Evolutionary conservation across 176 grass and related monocot species (phyloP).

Genomic region (Triticum monococcum): DNA sequence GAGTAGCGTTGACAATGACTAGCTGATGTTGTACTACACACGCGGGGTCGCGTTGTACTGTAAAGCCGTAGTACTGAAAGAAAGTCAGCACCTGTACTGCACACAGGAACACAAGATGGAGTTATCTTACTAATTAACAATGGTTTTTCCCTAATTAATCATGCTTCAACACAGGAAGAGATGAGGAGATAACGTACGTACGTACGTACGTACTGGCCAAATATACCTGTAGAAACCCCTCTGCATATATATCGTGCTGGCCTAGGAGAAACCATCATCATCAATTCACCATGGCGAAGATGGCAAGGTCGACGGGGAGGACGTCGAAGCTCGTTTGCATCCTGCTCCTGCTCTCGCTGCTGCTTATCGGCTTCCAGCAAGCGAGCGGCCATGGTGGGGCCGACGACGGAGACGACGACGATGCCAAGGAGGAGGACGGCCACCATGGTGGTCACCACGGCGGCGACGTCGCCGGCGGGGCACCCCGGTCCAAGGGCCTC

Average conservation of each 20-base stretch:
- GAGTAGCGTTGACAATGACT: background rate
- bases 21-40: background rate
- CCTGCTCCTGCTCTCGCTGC: slow-evolving; percentile 21
- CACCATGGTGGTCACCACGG: background rate
- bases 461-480: rapidly evolving
- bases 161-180: background rate
- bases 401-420: background rate
- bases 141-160: background rate
- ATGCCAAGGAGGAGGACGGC: too few relatives aligned
- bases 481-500: slow-evolving; percentile 27
- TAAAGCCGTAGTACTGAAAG: slow-evolving; percentile 21
- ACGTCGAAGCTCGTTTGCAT: background rate
- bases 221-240: background rate
- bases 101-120: background rate
- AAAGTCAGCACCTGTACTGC: slow-evolving; percentile 52
- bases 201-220: background rate
- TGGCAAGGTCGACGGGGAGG: background rate
- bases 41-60: background rate
- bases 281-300: background rate
- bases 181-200: too few relatives aligned
- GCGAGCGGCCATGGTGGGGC: slow-evolving; percentile 37
- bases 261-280: background rate
- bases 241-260: background rate
- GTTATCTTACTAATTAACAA: background rate
- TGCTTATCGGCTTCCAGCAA: background rate